These are phyloP conservation scores for Echites panduratus DNA, from an alignment of 257 asterid species.

Conservation along the genomic window DNA sequence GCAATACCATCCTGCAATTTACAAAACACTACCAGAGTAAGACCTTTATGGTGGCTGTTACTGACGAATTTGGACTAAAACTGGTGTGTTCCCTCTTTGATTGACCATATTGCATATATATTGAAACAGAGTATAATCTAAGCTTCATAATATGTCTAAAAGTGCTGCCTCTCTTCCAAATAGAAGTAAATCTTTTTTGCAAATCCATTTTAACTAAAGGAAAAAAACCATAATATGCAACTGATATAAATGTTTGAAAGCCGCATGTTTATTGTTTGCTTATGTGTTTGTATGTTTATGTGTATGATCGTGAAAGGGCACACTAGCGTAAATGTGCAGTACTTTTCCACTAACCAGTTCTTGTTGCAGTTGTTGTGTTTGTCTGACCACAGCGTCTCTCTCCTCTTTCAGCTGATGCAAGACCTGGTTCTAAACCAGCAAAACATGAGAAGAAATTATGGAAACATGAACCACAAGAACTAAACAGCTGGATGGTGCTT, in stretches of 20 bases:
- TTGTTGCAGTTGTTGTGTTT: constrained; percentile 39
- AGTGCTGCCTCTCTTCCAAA: background rate
- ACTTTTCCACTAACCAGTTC: constrained; percentile 37
- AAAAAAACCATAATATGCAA: background rate
- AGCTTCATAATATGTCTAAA: too few species aligned
- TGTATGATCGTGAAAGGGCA: background rate
- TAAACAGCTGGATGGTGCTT: background rate
- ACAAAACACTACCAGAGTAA: background rate
- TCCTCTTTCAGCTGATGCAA: constrained; percentile 43
- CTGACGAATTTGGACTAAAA: background rate
- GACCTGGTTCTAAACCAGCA: constrained; percentile 24
- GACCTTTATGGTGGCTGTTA: background rate
- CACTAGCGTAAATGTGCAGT: background rate
- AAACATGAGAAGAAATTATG: background rate
- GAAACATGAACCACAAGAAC: background rate
- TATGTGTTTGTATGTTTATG: background rate
- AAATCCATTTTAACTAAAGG: background rate
- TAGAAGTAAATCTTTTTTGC: background rate
- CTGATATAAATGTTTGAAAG: background rate
- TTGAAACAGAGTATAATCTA: too few species aligned
- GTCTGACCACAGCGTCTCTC: constrained; percentile 37
- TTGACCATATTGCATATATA: background rate
- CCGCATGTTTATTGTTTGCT: background rate
- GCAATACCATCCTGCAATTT: background rate
- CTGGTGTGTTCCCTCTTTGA: background rate